Conservation (phyloP, 78 protist species). For the Dictyostelium purpureum region DNA sequence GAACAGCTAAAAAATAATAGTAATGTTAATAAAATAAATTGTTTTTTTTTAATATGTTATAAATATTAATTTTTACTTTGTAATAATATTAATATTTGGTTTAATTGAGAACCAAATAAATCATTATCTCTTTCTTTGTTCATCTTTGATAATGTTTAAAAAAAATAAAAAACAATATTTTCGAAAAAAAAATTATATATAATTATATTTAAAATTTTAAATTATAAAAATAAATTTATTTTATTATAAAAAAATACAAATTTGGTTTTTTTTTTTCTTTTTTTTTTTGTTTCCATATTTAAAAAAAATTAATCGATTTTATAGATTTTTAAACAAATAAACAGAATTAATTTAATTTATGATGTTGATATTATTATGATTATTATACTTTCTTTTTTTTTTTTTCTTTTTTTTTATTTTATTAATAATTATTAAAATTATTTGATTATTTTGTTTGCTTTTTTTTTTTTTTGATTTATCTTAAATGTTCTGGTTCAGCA, state of each 20-base stretch:
- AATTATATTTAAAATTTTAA: no score
- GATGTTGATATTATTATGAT: not conserved
- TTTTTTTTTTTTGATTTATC: not conserved
- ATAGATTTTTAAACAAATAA: no score
- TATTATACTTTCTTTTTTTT: not conserved
- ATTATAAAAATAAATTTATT: no score
- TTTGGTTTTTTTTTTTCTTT: no score
- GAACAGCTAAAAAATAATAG: not conserved
- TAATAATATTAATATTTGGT: slow-evolving; percentile 7
- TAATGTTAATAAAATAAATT: not conserved
- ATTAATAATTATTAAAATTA: not conserved
- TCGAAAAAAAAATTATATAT: no score
- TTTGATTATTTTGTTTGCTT: not conserved
- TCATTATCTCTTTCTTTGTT: slow-evolving; percentile 4
- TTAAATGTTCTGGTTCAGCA: slow-evolving; percentile 35
- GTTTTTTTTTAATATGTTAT: not conserved
- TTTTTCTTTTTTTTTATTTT: not conserved
- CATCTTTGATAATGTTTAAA: no score
- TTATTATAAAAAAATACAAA: no score
- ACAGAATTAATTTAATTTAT: no score
- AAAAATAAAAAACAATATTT: no score
- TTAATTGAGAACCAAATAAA: not conserved
- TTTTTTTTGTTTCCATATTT: no score
- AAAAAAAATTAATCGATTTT: no score
- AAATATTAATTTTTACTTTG: not conserved